A percentile compares a stretch with the other conserved stretches of the same genome.
Conservation (phyloP, 768 basidiomycete genomes). For the Mycena crocata region DNA sequence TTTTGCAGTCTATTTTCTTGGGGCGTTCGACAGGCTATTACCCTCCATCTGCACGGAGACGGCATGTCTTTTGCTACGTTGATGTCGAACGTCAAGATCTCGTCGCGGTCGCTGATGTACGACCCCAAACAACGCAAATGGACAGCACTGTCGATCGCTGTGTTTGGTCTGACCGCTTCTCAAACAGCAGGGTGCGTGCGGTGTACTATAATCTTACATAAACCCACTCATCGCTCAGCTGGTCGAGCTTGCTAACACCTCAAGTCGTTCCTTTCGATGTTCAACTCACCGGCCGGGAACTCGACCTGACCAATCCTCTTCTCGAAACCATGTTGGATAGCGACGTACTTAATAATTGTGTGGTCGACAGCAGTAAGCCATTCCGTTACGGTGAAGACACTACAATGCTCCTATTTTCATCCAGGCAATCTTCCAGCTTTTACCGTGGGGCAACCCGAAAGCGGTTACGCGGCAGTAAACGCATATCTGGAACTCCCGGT, state of each 20-base stretch:
- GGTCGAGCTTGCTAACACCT: neutral
- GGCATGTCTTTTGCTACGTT: slow-evolving; percentile 6
- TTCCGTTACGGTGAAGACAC: too few relatives aligned
- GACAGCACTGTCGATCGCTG: neutral
- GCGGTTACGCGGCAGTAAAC: neutral
- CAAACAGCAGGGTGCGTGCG: slow-evolving; percentile 1
- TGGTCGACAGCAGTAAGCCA: neutral
- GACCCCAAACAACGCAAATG: neutral
- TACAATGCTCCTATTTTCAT: neutral
- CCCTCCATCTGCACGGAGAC: neutral
- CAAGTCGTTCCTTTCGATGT: neutral
- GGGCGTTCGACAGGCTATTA: neutral
- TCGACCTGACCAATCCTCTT: slow-evolving; percentile 3
- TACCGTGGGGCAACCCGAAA: neutral
- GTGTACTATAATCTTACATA: neutral
- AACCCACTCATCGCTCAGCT: too few relatives aligned
- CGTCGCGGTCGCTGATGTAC: neutral
- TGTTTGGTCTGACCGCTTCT: neutral
- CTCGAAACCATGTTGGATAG: neutral
- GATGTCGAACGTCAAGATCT: neutral
- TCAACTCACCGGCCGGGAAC: neutral
- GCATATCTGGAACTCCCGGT: neutral
- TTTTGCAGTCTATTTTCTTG: slow-evolving; percentile 3
- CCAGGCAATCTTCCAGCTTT: neutral
- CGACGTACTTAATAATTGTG: neutral